Evolutionary conservation across 345 rosid genomes (phyloP).

Genomic region (Mangifera indica): DNA sequence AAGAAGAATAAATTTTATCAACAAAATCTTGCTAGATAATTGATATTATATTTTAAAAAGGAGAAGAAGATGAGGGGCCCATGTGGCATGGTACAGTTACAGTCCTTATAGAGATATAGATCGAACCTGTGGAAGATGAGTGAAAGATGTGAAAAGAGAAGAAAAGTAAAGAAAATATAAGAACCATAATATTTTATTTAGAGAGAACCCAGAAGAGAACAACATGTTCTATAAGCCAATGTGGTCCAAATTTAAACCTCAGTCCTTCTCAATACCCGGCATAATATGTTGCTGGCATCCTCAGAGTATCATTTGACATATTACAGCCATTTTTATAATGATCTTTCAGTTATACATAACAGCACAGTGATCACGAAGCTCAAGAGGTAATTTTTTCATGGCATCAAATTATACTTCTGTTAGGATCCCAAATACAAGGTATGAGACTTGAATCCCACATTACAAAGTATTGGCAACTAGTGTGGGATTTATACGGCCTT

Average conservation of each 20-base stretch:
- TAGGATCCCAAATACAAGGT: too few relatives aligned
- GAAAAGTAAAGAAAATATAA: neutral
- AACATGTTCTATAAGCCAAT: neutral
- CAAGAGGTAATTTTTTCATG: too few relatives aligned
- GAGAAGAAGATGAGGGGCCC: neutral
- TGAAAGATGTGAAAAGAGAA: neutral
- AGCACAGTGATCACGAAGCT: too few relatives aligned
- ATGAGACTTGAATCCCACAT: too few relatives aligned
- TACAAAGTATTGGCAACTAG: too few relatives aligned
- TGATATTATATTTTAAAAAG: too few relatives aligned
- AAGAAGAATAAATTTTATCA: neutral
- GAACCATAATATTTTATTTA: neutral
- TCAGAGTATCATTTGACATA: neutral
- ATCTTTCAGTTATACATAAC: too few relatives aligned
- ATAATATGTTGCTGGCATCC: neutral
- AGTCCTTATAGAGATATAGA: neutral
- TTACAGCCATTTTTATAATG: too few relatives aligned
- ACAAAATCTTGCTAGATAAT: slow-evolving; percentile 7
- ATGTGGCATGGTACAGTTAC: neutral
- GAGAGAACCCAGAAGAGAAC: neutral
- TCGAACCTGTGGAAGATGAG: neutral
- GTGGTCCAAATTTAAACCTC: neutral
- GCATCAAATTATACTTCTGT: too few relatives aligned
- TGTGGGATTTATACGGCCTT: too few relatives aligned
- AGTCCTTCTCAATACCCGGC: neutral